Conservation (phyloP, 164 flowering plant genomes). For the Tinospora cordifolia region DNA sequence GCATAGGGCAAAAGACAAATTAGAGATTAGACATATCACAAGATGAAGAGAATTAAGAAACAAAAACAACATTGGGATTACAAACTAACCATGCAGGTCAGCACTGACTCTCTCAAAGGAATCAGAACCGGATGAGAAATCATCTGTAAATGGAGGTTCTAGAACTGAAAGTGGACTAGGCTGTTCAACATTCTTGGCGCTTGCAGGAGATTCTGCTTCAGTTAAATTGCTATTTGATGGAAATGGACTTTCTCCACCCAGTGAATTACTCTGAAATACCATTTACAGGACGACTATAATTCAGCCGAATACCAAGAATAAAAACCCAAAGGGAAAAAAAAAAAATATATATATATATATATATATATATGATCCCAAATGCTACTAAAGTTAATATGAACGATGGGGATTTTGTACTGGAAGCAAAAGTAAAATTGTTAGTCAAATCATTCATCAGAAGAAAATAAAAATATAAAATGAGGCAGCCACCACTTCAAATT, state of each 20-base stretch:
- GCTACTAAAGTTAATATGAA: no score
- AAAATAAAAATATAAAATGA: not conserved
- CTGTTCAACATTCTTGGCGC: constrained; percentile 60
- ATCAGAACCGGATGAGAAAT: constrained; percentile 59
- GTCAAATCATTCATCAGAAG: not conserved
- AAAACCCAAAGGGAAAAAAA: not conserved
- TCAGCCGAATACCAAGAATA: not conserved
- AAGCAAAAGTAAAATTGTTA: not conserved
- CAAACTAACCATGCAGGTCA: constrained; percentile 56
- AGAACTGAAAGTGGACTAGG: constrained; percentile 83
- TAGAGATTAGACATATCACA: not conserved
- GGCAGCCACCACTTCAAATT: not conserved
- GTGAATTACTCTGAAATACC: no score
- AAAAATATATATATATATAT: no score
- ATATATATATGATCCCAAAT: no score
- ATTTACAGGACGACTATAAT: no score
- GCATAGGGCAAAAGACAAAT: not conserved
- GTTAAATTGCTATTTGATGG: constrained; percentile 7
- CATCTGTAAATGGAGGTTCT: constrained; percentile 58
- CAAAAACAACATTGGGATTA: not conserved
- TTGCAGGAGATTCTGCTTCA: constrained; percentile 44
- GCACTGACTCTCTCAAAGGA: constrained; percentile 75
- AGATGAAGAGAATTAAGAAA: not conserved
- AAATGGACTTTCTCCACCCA: not conserved
- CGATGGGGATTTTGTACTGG: not conserved